Percentiles rank a stretch among this genome's conserved stretches.
These are phyloP conservation scores for Syncephalastrum sp. DNA, from an alignment of 371 early-diverging fungal genomes.

Conservation along the genomic window DNA sequence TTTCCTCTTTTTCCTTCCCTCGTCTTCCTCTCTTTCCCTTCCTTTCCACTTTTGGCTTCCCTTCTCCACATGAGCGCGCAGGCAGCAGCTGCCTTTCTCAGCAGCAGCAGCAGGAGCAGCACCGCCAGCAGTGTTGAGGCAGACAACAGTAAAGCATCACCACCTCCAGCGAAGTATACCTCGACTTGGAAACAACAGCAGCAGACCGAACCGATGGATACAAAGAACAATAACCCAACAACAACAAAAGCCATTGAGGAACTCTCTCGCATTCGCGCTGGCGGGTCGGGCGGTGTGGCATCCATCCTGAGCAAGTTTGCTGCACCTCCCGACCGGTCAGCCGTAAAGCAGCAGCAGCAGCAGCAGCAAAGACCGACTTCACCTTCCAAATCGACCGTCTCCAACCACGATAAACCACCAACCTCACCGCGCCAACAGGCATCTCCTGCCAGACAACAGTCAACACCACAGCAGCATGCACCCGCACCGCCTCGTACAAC, in stretches of 20 bases:
- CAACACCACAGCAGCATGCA: slow-evolving; percentile 2
- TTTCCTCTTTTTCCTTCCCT: slow-evolving; percentile 4
- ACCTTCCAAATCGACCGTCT: background rate
- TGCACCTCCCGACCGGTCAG: background rate
- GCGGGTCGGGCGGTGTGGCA: slow-evolving; percentile 17
- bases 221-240: slow-evolving; percentile 8
- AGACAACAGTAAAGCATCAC: background rate
- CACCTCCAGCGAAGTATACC: slow-evolving; percentile 1
- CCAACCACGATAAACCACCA: background rate
- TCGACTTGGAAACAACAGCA: background rate
- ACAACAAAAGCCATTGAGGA: slow-evolving; percentile 12
- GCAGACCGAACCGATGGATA: background rate
- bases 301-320: slow-evolving; percentile 24
- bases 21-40: slow-evolving; percentile 11
- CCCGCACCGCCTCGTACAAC: background rate
- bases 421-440: slow-evolving; percentile 1
- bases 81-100: slow-evolving; percentile 40
- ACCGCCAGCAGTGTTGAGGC: slow-evolving; percentile 6
- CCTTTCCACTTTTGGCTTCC: slow-evolving; percentile 5
- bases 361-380: too few species aligned
- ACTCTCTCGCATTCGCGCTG: slow-evolving; percentile 11
- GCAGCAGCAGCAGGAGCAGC: slow-evolving; percentile 8
- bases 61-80: slow-evolving; percentile 36
- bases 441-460: background rate
- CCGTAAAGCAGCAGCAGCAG: slow-evolving; percentile 2